Conservation (phyloP, 1,139 yeast genomes). For the Sugiyamaella sp. region DNA sequence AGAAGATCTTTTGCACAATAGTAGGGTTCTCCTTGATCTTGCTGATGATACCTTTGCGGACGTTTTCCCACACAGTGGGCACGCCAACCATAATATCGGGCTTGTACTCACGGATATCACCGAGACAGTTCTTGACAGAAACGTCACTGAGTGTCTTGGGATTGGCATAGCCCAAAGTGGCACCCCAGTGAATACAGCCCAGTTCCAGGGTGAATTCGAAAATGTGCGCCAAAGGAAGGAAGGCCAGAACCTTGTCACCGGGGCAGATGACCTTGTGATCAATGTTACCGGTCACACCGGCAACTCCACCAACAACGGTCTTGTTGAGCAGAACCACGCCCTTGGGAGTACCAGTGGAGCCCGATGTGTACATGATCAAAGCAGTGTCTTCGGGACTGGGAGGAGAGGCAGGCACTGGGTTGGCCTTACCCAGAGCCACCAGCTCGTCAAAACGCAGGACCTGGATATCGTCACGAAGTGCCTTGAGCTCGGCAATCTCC, state of each 20-base stretch:
- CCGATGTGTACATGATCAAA: conserved; percentile 98
- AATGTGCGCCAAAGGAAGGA: conserved; percentile 94
- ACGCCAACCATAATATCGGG: conserved; percentile 98
- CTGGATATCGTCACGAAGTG: conserved; percentile 74
- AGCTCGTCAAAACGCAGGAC: conserved; percentile 70
- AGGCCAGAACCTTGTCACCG: conserved; percentile 76
- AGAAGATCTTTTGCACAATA: conserved; percentile 76
- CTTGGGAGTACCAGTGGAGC: conserved; percentile 97
- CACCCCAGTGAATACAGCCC: conserved; percentile 85
- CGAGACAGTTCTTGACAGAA: conserved; percentile 80
- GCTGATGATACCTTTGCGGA: conserved; percentile 85
- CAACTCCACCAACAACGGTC: conserved; percentile 80
- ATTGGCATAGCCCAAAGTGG: conserved; percentile 83
- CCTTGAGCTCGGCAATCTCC: conserved; percentile 56
- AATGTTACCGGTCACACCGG: conserved; percentile 74
- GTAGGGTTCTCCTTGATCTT: conserved; percentile 72
- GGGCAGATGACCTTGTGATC: conserved; percentile 54
- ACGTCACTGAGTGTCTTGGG: conserved; percentile 88
- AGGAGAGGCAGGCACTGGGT: conserved; percentile 48
- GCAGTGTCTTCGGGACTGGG: conserved; percentile 78
- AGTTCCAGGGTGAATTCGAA: conserved; percentile 91
- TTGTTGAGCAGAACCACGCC: conserved; percentile 87
- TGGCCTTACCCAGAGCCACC: conserved; percentile 59
- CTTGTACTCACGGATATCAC: conserved; percentile 83
- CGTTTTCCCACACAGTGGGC: conserved; percentile 98